Percentiles rank a stretch among this genome's conserved stretches.
Evolutionary conservation across 768 basidiomycete species (phyloP).

Genomic region (Hemileccinum impolitum): DNA sequence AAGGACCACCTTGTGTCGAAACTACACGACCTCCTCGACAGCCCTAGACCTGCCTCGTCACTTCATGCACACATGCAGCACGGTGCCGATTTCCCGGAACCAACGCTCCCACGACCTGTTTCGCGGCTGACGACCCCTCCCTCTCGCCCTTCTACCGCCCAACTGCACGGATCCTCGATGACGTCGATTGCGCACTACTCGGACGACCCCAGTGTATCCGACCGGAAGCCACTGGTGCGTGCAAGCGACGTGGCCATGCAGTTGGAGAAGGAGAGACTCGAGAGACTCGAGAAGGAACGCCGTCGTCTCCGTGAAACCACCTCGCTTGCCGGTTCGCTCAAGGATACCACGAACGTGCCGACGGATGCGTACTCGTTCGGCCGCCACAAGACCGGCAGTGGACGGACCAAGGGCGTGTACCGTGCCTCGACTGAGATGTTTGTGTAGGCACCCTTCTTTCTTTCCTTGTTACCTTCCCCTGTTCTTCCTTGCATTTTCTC

Average conservation of each 20-base stretch:
- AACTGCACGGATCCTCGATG: slow-evolving; percentile 17
- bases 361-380: slow-evolving; percentile 16
- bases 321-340: slow-evolving; percentile 20
- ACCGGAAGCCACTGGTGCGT: slow-evolving; percentile 37
- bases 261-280: slow-evolving; percentile 43
- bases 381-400: slow-evolving; percentile 19
- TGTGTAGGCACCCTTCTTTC: slow-evolving; percentile 4
- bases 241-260: slow-evolving; percentile 55
- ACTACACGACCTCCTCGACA: slow-evolving; percentile 47
- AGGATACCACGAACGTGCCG: slow-evolving; percentile 27
- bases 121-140: slow-evolving; percentile 22
- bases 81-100: slow-evolving; percentile 28
- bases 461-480: no score
- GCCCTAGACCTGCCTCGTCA: slow-evolving; percentile 38
- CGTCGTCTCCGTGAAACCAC: slow-evolving; percentile 24
- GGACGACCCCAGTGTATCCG: slow-evolving; percentile 10
- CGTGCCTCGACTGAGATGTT: slow-evolving; percentile 13
- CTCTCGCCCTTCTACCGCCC: slow-evolving; percentile 23
- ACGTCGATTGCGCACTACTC: slow-evolving; percentile 12
- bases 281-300: slow-evolving; percentile 32
- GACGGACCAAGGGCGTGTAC: slow-evolving; percentile 12
- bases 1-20: slow-evolving; percentile 36
- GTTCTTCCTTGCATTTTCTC: neutral
- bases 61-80: slow-evolving; percentile 36
- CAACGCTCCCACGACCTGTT: slow-evolving; percentile 19